Conservation (phyloP, 257 asterid genomes). For the Capsicum pubescens region DNA sequence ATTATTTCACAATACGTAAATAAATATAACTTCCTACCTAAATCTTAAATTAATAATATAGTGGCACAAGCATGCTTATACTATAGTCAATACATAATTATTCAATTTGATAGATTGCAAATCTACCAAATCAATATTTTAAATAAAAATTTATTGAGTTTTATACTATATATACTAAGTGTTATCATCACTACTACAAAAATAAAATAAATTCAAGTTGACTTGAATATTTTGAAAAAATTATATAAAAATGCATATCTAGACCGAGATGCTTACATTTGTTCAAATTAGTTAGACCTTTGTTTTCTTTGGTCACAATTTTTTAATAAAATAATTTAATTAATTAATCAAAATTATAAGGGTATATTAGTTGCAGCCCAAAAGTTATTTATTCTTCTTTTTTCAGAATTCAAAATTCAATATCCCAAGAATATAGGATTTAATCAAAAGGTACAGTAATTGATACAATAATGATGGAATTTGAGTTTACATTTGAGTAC, state of each 20-base stretch:
- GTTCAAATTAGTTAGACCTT: constrained; percentile 16
- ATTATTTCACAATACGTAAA: background rate
- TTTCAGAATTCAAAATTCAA: background rate
- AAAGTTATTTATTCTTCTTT: background rate
- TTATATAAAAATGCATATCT: background rate
- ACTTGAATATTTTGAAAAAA: background rate
- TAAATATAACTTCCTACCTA: constrained; percentile 11
- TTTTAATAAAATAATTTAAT: background rate
- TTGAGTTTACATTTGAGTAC: background rate
- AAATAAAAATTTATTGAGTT: background rate
- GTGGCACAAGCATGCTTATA: constrained; percentile 20
- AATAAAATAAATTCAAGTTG: constrained; percentile 16
- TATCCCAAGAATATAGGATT: background rate
- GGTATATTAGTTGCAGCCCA: background rate
- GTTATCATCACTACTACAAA: background rate
- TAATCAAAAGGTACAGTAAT: no score
- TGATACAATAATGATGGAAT: background rate
- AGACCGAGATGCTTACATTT: background rate
- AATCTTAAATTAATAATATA: background rate
- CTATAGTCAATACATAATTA: constrained; percentile 24
- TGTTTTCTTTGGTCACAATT: background rate
- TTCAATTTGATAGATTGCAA: constrained; percentile 23
- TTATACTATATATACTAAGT: background rate
- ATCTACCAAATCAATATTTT: constrained; percentile 21
- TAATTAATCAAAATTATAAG: background rate